phyloP scores from a whole-genome alignment of 768 basidiomycete species.

The Agrocybe praecox region DNA sequence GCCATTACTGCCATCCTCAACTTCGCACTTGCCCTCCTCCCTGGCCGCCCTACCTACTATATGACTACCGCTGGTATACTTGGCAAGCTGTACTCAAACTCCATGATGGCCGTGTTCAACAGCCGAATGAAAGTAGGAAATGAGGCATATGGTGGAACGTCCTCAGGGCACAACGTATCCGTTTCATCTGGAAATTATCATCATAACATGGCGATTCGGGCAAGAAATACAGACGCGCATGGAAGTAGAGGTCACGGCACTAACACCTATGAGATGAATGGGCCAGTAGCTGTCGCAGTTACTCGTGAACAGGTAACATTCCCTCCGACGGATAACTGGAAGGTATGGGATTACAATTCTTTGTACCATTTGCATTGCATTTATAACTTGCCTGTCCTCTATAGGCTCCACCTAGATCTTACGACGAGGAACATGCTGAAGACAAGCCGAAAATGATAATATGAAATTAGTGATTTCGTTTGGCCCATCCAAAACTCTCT shows the following conservation, averaged over 20 bases:
- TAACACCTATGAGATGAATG: conserved; percentile 7
- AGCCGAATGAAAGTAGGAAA: conserved; percentile 9
- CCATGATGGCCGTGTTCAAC: conserved; percentile 13
- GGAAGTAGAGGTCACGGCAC: not conserved
- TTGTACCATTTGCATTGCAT: not conserved
- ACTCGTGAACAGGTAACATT: conserved; percentile 8
- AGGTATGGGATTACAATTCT: not conserved
- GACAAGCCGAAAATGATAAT: conserved; percentile 2
- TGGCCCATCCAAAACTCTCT: too few relatives aligned
- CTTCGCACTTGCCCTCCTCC: conserved; percentile 7
- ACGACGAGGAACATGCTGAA: not conserved
- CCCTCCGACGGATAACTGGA: conserved; percentile 4
- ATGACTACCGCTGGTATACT: conserved; percentile 10
- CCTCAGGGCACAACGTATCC: too few relatives aligned
- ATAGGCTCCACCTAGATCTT: not conserved
- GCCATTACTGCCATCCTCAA: conserved; percentile 9
- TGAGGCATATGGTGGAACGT: not conserved
- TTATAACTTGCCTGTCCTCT: not conserved
- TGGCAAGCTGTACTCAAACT: conserved; percentile 13
- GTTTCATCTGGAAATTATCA: too few relatives aligned
- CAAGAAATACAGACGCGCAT: not conserved
- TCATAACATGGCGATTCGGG: not conserved
- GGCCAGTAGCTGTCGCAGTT: not conserved
- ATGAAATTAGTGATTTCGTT: not conserved
- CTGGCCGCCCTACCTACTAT: conserved; percentile 10